A percentile compares a stretch with the other conserved stretches of the same genome.
Evolutionary conservation across 2,329 filamentous ascomycete species (phyloP).

Genomic region (Cadophora luteo-olivacea): DNA sequence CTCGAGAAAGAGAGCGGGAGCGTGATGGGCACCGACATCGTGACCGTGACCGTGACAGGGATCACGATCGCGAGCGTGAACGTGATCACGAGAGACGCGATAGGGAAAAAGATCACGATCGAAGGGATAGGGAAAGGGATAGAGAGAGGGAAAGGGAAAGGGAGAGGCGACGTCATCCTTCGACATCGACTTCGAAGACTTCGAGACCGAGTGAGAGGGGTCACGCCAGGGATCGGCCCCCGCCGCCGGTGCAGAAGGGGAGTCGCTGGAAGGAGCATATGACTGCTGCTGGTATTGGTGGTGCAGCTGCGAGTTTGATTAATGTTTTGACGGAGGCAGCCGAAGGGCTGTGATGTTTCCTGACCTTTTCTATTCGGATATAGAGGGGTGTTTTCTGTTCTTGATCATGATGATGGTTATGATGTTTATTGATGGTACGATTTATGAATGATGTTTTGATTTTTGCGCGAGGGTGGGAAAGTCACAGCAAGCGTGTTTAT

Average conservation of each 20-base stretch:
- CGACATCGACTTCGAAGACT: slow-evolving; percentile 8
- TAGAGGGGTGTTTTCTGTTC: not conserved
- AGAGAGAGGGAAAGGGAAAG: slow-evolving; percentile 1
- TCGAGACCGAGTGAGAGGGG: slow-evolving; percentile 11
- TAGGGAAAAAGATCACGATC: not conserved
- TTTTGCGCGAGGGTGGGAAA: not conserved
- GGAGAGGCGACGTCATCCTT: slow-evolving; percentile 11
- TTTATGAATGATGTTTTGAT: not conserved
- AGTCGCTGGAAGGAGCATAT: slow-evolving; percentile 60
- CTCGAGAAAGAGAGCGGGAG: slow-evolving; percentile 9
- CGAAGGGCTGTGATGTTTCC: slow-evolving; percentile 34
- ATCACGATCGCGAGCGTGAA: slow-evolving; percentile 16
- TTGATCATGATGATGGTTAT: not conserved
- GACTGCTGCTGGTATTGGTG: slow-evolving; percentile 64
- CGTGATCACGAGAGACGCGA: slow-evolving; percentile 20
- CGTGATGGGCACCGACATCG: slow-evolving; percentile 23
- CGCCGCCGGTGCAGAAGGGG: slow-evolving; percentile 39
- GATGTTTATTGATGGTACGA: slow-evolving; percentile 1
- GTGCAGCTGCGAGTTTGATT: slow-evolving; percentile 64
- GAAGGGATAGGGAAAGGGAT: not conserved
- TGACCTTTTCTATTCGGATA: not conserved
- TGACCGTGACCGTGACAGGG: slow-evolving; percentile 18
- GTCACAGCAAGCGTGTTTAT: not conserved
- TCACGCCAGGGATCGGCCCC: slow-evolving; percentile 13
- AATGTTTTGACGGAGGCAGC: slow-evolving; percentile 65